Evolutionary conservation across 2,329 filamentous ascomycete genomes (phyloP), one percentile per base, ranked within the genome.

Genomic region (Rasamsonia emersonii): DNA sequence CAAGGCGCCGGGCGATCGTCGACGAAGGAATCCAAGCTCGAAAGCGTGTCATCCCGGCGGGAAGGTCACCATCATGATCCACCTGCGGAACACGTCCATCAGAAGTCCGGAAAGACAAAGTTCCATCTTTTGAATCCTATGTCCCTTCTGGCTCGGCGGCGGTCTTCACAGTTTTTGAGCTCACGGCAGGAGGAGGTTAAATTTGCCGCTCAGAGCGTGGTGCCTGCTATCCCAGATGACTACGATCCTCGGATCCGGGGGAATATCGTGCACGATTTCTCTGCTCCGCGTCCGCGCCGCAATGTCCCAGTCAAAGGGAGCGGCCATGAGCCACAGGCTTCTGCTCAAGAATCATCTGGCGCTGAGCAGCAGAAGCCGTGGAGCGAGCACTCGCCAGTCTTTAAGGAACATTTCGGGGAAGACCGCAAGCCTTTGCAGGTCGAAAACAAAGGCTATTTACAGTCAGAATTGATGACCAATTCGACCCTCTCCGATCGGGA

Each of bases 191-290:
- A 75, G 18, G 70, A 75, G 26, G 56, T 64, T 11, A 65, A 67
- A 5, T 62, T 70, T 18, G 66, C 62, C 13, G 62, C 66, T 17
- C 63, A 61, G 23, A 69, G 61, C 30, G 47, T 67, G 9, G 57
- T 70, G 11, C 61, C 65, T 32, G 64, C 69, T 2, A 63, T 73
- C 32, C 72, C 73, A 2, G 73, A 75, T 36, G 70, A 77, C 44
- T 78, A 75, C 45, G 74, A 78, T 43, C 74, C 75, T 9, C 65
- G 74, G 32, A 79, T 79, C 37, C 67, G 72, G 32, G 76, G 75
- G 11, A 76, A 71, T 29, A 68, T 75, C 14, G 65, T 79, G 1
- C 75, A 80, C 54, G 76, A 80, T 45, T 80, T 79, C 50, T 77
- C 73, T 29, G 72, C 70, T 3, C 76, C 75, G 4, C 62, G 73